Conservation (phyloP, 352 stramenopile species). For the Phytophthora ohioensis region DNA sequence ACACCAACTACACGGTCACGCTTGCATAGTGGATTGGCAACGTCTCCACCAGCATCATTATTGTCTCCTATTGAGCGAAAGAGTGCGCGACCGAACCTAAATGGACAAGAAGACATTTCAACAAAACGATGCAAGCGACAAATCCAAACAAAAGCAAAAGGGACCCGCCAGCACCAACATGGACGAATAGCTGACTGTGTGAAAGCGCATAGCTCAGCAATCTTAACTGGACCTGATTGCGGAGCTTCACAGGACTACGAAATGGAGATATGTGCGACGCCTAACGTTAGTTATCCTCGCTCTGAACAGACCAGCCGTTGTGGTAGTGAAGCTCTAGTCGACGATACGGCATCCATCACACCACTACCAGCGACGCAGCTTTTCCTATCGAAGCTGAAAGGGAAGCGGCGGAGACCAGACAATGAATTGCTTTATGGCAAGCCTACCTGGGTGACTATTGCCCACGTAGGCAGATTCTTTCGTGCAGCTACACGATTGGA, state of each 20-base stretch:
- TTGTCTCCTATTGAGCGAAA: slow-evolving; percentile 36
- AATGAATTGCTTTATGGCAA: slow-evolving; percentile 56
- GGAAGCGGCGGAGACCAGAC: slow-evolving; percentile 57
- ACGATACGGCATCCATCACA: slow-evolving; percentile 17
- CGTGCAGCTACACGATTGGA: slow-evolving; percentile 62
- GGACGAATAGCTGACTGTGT: neutral
- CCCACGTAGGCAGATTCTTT: slow-evolving; percentile 66
- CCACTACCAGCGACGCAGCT: slow-evolving; percentile 64
- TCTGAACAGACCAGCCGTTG: neutral
- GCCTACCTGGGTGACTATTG: slow-evolving; percentile 62
- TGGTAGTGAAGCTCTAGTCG: slow-evolving; percentile 13
- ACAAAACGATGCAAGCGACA: slow-evolving; percentile 31
- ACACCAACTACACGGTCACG: slow-evolving; percentile 33
- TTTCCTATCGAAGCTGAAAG: slow-evolving; percentile 70
- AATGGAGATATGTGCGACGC: slow-evolving; percentile 20
- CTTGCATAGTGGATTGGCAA: slow-evolving; percentile 13
- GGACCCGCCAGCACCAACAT: neutral
- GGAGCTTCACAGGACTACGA: slow-evolving; percentile 1
- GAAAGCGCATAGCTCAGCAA: neutral
- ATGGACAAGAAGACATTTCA: slow-evolving; percentile 21
- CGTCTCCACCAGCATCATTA: slow-evolving; percentile 30
- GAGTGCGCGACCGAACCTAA: slow-evolving; percentile 22
- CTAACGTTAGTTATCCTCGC: neutral
- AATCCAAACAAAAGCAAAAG: slow-evolving; percentile 25
- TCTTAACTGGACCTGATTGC: neutral